Base-by-base conservation (phyloP, 108 stramenopile species). In the Epipyxis sp. region DNA sequence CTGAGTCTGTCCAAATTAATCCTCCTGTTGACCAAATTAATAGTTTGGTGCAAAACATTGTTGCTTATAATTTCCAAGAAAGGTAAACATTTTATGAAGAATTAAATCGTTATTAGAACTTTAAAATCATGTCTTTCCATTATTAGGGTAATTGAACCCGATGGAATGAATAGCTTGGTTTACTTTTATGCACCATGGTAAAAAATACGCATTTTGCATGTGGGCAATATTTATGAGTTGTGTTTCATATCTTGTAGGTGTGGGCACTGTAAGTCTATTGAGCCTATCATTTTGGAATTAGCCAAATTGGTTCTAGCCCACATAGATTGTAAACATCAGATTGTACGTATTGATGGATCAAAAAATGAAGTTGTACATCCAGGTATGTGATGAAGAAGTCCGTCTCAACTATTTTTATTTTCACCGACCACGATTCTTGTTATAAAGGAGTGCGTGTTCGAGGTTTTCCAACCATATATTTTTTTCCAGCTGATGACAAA, bases 171-270 rank as follows among this genome's bases (percentile, higher is more conserved):
- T 6, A 35, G 6, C 6, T 37, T 65, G 10, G 61, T 65, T 32
- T 65, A 13, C 35, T 65, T 65, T 32, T 32, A 65, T 65, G 61
- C 61, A 6, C 61, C 61, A 3, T 65, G 61, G 61, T 65, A 57
- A 57, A 20, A 25, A 25, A 20, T 16, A 16, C 20, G 54, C 20
- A 16, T 57, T 16, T 25, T 57, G 54, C 25, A 57, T 57, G 54
- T 57, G 54, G 54, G 20, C 20, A 20, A 25, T 57, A 25, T 57
- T 16, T 57, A 25, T 57, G 54, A 20, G 20, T 57, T 25, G 16
- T 16, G 16, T 25, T 57, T 16, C 25, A 16, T 16, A 57, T 20
- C 25, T 16, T 57, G 54, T 25, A 57, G 54, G 54, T 57, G 61
- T 32, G 34, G 20, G 20, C 61, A 65, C 34, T 65, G 61, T 32